Conservation (phyloP, 805 yeast genomes). For the Schwanniomyces pseudopolymorphus region DNA sequence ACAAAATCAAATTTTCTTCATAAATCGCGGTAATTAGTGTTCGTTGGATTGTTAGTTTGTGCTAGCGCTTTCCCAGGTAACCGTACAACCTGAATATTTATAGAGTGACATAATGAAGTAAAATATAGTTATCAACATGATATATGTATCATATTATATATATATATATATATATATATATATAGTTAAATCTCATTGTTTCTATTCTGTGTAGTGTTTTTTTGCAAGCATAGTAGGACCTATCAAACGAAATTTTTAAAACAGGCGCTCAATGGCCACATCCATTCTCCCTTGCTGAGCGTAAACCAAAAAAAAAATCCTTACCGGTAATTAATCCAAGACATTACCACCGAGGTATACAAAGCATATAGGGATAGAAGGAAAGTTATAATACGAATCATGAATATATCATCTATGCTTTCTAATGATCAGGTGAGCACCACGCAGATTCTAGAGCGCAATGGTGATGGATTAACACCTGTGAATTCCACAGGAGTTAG, state of each 20-base stretch:
- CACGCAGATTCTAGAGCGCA: constrained; percentile 7
- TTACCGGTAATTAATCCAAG: background rate
- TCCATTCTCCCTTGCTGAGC: constrained; percentile 6
- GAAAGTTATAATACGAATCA: constrained; percentile 7
- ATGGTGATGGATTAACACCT: background rate
- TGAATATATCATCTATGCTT: constrained; percentile 39
- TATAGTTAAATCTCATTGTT: background rate
- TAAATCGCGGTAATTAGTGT: constrained; percentile 1
- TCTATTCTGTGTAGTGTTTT: background rate
- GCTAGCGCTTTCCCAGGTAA: background rate
- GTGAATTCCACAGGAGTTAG: background rate
- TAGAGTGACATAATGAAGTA: background rate
- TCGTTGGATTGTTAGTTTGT: background rate
- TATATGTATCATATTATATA: background rate
- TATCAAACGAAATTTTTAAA: constrained; percentile 7
- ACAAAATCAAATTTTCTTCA: background rate
- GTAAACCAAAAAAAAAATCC: constrained; percentile 5
- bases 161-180: background rate
- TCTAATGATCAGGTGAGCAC: constrained; percentile 21
- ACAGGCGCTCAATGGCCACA: constrained; percentile 6
- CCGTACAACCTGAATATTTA: background rate
- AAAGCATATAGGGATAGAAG: constrained; percentile 1
- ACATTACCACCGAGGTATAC: background rate
- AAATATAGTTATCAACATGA: background rate
- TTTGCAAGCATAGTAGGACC: background rate